These are phyloP conservation scores for Tetrapisispora arboricola DNA, from an alignment of 805 yeast genomes.

Conservation along the genomic window DNA sequence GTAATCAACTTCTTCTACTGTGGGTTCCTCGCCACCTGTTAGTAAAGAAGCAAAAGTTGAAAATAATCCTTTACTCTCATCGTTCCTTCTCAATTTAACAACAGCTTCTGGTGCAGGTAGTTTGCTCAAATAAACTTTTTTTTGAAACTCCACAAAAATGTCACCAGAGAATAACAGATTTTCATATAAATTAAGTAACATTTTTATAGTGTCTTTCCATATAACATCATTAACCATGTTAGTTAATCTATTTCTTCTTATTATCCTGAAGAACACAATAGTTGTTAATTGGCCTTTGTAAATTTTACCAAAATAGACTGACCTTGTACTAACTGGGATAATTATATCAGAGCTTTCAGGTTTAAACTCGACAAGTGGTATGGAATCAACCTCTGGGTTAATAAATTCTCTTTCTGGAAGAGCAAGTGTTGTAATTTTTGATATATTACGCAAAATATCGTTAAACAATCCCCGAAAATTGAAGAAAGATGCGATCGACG, in stretches of 20 bases:
- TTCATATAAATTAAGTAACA: constrained; percentile 55
- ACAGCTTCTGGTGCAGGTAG: constrained; percentile 56
- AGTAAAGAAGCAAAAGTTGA: constrained; percentile 85
- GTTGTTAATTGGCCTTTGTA: constrained; percentile 84
- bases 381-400: constrained; percentile 18
- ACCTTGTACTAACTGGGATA: constrained; percentile 65
- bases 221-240: constrained; percentile 30
- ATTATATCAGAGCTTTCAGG: constrained; percentile 42
- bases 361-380: constrained; percentile 31
- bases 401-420: constrained; percentile 9
- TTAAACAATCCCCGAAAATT: constrained; percentile 49
- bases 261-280: constrained; percentile 69
- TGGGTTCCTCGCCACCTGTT: constrained; percentile 92
- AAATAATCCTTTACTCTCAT: constrained; percentile 63
- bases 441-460: constrained; percentile 51
- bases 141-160: constrained; percentile 53
- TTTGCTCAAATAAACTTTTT: constrained; percentile 37
- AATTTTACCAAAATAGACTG: constrained; percentile 78
- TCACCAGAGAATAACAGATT: constrained; percentile 60
- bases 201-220: constrained; percentile 54
- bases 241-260: constrained; percentile 43
- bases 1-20: constrained; percentile 81
- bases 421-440: constrained; percentile 60
- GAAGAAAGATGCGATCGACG: constrained; percentile 62
- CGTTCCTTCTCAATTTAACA: constrained; percentile 48